Evolutionary conservation across 1,284 basidiomycete species (phyloP).

Genomic region (Thecaphora frezii): DNA sequence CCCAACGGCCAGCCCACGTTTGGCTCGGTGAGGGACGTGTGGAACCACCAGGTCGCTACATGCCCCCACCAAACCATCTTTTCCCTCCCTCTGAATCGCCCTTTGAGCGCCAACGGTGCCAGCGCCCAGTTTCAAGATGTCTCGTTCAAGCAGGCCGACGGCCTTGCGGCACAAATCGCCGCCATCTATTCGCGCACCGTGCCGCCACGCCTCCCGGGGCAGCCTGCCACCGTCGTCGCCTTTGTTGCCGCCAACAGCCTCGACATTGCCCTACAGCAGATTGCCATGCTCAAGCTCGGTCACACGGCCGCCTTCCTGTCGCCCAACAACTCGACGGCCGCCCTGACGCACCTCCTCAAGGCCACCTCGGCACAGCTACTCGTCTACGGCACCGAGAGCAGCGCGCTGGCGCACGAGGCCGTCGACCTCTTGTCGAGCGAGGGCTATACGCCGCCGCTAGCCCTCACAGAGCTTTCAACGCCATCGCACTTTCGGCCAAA

Average conservation of each 20-base stretch:
- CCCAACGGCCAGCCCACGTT: background rate
- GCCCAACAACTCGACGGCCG: constrained; percentile 35
- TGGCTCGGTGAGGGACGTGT: background rate
- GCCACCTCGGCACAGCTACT: constrained; percentile 7
- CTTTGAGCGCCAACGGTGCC: background rate
- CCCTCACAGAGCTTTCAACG: no score
- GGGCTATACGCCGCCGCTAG: background rate
- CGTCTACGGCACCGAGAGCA: constrained; percentile 6
- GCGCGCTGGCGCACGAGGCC: constrained; percentile 3
- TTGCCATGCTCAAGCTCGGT: constrained; percentile 27
- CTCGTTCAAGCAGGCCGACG: background rate
- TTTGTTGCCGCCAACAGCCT: constrained; percentile 14
- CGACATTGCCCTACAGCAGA: constrained; percentile 15
- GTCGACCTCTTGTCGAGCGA: background rate
- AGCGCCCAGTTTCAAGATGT: no score
- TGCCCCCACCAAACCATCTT: background rate
- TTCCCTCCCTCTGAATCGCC: background rate
- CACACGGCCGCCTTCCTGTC: constrained; percentile 30
- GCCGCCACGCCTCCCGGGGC: background rate
- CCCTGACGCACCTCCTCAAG: constrained; percentile 29
- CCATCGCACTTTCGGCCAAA: constrained; percentile 7
- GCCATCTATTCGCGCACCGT: background rate
- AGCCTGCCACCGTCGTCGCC: constrained; percentile 15
- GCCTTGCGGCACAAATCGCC: background rate
- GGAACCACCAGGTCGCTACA: background rate